A percentile compares a stretch with the other conserved stretches of the same genome.
These are phyloP conservation scores for Fomitopsis betulina DNA, from an alignment of 1,284 basidiomycete genomes.

Conservation along the genomic window DNA sequence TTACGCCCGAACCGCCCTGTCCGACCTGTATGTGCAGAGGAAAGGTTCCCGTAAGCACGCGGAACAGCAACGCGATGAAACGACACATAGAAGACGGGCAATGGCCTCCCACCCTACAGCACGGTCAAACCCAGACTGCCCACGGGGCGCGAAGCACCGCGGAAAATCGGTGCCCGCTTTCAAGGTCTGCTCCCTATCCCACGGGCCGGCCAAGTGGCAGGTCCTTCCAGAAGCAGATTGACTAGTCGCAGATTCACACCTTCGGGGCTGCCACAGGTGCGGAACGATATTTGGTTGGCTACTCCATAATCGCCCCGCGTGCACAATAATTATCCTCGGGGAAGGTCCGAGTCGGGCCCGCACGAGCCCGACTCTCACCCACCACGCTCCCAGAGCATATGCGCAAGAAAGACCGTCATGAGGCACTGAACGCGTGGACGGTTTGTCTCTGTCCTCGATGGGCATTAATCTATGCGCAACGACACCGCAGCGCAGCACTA, in stretches of 20 bases:
- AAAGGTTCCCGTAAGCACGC: not conserved
- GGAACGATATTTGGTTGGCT: not conserved
- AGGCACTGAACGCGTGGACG: not conserved
- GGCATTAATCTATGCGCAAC: not conserved
- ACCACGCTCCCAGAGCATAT: not conserved
- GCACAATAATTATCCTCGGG: not conserved
- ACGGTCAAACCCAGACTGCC: not conserved
- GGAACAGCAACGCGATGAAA: not conserved
- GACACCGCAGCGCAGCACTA: not conserved
- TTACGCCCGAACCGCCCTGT: slow-evolving; percentile 95
- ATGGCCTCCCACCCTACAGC: not conserved
- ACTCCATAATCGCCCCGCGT: not conserved
- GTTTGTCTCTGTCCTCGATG: not conserved
- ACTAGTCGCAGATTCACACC: not conserved
- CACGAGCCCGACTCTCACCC: not conserved
- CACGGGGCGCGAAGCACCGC: not conserved
- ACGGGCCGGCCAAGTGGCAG: not conserved
- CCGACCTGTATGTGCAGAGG: slow-evolving; percentile 54
- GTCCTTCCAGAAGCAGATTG: slow-evolving; percentile 1
- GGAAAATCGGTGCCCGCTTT: not conserved
- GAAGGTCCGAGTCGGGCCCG: not conserved
- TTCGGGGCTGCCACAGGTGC: not conserved
- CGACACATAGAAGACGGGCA: not conserved
- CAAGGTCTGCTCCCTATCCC: not conserved
- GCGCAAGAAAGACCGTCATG: not conserved